phyloP scores from a whole-genome alignment of 352 stramenopile genomes.

The Globisporangium paroecandrum region DNA sequence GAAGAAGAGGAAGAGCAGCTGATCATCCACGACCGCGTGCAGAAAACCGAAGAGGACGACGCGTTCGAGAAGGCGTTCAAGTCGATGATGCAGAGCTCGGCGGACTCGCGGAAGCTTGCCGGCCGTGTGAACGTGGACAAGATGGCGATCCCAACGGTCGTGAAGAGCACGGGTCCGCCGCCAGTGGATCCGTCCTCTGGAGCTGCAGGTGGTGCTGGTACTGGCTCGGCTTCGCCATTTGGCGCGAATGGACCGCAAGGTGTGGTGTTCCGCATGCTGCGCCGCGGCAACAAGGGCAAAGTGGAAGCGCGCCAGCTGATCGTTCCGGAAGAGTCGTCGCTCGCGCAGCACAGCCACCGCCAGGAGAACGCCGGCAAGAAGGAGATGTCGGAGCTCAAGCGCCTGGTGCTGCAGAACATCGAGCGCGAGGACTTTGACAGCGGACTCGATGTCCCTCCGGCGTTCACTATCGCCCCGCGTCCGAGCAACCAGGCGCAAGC shows the following conservation, averaged over 20 bases:
- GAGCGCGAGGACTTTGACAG: constrained; percentile 78
- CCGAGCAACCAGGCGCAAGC: constrained; percentile 7
- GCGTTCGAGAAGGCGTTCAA: constrained; percentile 88
- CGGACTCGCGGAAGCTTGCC: constrained; percentile 57
- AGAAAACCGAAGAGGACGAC: constrained; percentile 81
- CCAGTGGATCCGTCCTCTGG: constrained; percentile 12
- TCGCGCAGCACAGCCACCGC: constrained; percentile 88
- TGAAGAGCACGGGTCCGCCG: constrained; percentile 45
- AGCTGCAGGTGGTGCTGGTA: neutral
- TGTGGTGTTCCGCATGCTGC: constrained; percentile 93
- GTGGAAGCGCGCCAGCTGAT: constrained; percentile 92
- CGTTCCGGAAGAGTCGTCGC: constrained; percentile 90
- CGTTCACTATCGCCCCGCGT: constrained; percentile 14
- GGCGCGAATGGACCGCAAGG: constrained; percentile 32
- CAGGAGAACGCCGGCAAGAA: constrained; percentile 86
- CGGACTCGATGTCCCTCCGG: constrained; percentile 8
- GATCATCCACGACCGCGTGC: constrained; percentile 81
- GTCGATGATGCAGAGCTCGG: constrained; percentile 73
- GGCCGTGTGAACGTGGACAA: constrained; percentile 83
- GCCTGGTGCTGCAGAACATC: constrained; percentile 82
- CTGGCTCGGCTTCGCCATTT: constrained; percentile 18
- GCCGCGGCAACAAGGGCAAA: constrained; percentile 96
- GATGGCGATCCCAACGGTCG: constrained; percentile 82
- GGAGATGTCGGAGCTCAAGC: constrained; percentile 86
- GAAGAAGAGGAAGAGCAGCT: constrained; percentile 86